Evolutionary conservation across 2,329 filamentous ascomycete genomes (phyloP), one percentile per base, ranked within the genome.

Genomic region (Bipolaris oryzae): DNA sequence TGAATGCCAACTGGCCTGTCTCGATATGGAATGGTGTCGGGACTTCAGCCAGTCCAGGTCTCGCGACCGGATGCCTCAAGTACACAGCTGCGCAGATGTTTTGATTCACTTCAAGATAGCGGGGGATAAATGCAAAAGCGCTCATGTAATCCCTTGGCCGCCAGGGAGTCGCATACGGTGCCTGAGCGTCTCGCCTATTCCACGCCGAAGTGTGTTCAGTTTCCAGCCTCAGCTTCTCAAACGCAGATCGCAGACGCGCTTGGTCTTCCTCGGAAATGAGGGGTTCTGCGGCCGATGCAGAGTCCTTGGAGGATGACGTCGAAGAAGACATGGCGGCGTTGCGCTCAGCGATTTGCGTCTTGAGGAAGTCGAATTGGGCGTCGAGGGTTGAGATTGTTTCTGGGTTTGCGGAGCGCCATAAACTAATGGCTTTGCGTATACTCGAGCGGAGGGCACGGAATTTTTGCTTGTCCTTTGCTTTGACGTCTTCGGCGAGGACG

Each of bases 91-190:
- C 89, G 78, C 95, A 99, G 69, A 98, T 90, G 72, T 93, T 96
- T 77, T 96, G 95, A 82, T 98, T 97, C 68, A 99, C 95, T 80
- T 99, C 96, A 58, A 99, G 85, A 77, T 98, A 99, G 51, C 90
- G 83, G 10, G 95, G 95, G 66, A 99, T 92, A 77, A 96, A 97
- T 21, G 93, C 92, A 77, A 99, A 99, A 0, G 93, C 88, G 49
- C 86, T 84, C 90, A 99, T 96, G 78, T 86, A 98, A 50, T 89
- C 84, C 53, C 92, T 85, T 11, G 95, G 95, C 63, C 84, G 80
- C 95, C 95, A 99, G 11, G 95, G 95, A 1, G 93, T 97, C 4
- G 85, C 85, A 74, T 99, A 99, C 3, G 95, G 91, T 78, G 73
- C 92, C 86, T 52, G 53, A 4, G 63, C 56, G 53, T 74, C 66